Conservation (phyloP, 2,329 filamentous ascomycete genomes). For the Fusarium pilosicola region DNA sequence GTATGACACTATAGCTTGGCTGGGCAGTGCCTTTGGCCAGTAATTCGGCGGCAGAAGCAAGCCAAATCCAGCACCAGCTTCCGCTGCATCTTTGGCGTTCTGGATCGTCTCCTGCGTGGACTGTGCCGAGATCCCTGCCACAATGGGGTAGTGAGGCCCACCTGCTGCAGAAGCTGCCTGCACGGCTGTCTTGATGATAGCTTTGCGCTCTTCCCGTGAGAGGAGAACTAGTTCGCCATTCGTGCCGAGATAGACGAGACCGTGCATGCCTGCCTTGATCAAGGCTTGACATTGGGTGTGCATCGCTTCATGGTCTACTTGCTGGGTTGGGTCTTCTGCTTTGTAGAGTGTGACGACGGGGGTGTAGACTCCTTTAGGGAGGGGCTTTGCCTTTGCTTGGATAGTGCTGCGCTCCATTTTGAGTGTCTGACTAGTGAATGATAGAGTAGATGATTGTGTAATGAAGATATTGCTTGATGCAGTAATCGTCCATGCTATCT, state of each 20-base stretch:
- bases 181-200: slow-evolving; percentile 53
- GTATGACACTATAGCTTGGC: slow-evolving; percentile 66
- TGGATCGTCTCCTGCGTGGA: slow-evolving; percentile 73
- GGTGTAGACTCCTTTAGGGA: slow-evolving; percentile 58
- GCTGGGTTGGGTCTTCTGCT: slow-evolving; percentile 50
- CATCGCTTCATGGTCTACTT: slow-evolving; percentile 57
- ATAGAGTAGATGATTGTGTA: neutral
- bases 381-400: slow-evolving; percentile 49
- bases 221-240: slow-evolving; percentile 59
- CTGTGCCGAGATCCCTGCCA: slow-evolving; percentile 56
- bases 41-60: slow-evolving; percentile 81
- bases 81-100: slow-evolving; percentile 72
- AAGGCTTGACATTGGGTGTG: slow-evolving; percentile 55
- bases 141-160: slow-evolving; percentile 52
- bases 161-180: slow-evolving; percentile 51
- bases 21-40: slow-evolving; percentile 67
- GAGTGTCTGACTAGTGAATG: neutral
- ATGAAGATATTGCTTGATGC: neutral
- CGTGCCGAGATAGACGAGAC: slow-evolving; percentile 58
- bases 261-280: slow-evolving; percentile 55
- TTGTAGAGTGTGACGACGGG: slow-evolving; percentile 60
- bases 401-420: slow-evolving; percentile 46
- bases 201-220: slow-evolving; percentile 51
- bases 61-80: slow-evolving; percentile 76
- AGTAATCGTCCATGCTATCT: slow-evolving; percentile 6